Evolutionary conservation across 352 stramenopile genomes (phyloP).

Genomic region (Pythium grandisporangium): DNA sequence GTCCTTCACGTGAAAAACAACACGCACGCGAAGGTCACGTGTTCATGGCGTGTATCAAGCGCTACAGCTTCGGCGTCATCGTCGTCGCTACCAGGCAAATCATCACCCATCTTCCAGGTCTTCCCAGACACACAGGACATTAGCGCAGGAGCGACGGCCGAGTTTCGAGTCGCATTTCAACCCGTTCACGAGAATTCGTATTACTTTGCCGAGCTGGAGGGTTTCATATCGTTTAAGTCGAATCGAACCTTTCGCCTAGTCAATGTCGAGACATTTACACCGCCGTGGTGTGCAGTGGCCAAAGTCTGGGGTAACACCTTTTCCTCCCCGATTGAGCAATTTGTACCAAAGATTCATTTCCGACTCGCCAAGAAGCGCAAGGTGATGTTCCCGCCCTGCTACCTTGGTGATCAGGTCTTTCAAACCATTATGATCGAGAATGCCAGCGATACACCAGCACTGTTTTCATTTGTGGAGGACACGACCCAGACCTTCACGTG

Average conservation of each 20-base stretch:
- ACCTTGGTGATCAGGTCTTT: constrained; percentile 84
- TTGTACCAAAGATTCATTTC: constrained; percentile 82
- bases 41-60: constrained; percentile 51
- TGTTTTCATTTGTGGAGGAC: constrained; percentile 80
- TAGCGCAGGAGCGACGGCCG: constrained; percentile 41
- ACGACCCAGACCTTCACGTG: constrained; percentile 51
- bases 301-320: constrained; percentile 86
- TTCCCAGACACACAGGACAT: constrained; percentile 76
- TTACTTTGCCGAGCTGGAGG: constrained; percentile 87
- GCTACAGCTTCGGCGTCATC: constrained; percentile 1
- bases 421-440: constrained; percentile 87
- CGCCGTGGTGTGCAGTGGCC: constrained; percentile 81
- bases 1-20: constrained; percentile 76
- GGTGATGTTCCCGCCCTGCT: constrained; percentile 82
- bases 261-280: constrained; percentile 87
- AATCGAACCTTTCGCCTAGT: constrained; percentile 92
- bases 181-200: constrained; percentile 75
- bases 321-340: constrained; percentile 65
- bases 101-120: constrained; percentile 45
- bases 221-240: constrained; percentile 86
- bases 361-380: constrained; percentile 27
- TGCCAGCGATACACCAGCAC: constrained; percentile 76
- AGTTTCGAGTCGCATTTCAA: constrained; percentile 83
- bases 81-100: not conserved
- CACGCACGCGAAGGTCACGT: constrained; percentile 82